Conservation (phyloP, 2,329 filamentous ascomycete genomes). For the Talaromyces sp. region DNA sequence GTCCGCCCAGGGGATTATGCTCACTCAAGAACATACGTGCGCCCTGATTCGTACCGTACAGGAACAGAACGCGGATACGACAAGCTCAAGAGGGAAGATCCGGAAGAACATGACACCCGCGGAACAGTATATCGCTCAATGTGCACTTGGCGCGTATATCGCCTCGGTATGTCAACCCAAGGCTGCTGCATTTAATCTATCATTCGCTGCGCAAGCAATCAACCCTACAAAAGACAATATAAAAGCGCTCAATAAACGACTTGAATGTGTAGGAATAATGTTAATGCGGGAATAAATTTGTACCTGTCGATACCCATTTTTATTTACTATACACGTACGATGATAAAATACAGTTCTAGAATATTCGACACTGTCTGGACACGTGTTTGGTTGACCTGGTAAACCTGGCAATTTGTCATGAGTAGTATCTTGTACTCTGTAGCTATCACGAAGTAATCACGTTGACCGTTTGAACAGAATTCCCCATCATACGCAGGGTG, state of each 20-base stretch:
- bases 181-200: not conserved
- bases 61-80: not conserved
- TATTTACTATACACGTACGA: too few species aligned
- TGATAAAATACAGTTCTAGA: too few species aligned
- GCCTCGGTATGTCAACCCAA: not conserved
- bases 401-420: too few species aligned
- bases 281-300: too few species aligned
- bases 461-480: too few species aligned
- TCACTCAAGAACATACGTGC: not conserved
- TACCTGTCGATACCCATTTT: too few species aligned
- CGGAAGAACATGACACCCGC: not conserved
- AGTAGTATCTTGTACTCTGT: too few species aligned
- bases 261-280: not conserved
- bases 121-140: not conserved
- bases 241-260: not conserved
- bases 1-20: not conserved
- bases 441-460: too few species aligned
- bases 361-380: too few species aligned
- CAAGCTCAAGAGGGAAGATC: too few species aligned
- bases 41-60: not conserved
- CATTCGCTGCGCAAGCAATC: not conserved
- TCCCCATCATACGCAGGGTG: too few species aligned
- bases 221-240: not conserved
- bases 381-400: too few species aligned
- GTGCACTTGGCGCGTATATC: not conserved